Evolutionary conservation across 2,329 filamentous ascomycete genomes (phyloP).

Genomic region (Penicillium italicum): DNA sequence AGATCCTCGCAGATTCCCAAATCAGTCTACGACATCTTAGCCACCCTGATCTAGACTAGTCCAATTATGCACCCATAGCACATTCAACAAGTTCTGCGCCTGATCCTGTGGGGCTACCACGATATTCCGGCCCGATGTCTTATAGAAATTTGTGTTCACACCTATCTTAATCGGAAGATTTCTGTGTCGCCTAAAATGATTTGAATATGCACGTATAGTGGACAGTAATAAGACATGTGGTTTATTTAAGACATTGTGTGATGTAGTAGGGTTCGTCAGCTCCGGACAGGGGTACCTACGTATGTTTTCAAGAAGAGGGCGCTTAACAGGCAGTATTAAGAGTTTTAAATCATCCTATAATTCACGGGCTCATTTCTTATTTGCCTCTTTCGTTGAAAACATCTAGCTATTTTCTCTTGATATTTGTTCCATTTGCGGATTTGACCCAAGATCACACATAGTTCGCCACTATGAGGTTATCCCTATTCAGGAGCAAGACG

Average conservation of each 20-base stretch:
- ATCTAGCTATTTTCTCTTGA: too few relatives aligned
- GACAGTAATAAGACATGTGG: not conserved
- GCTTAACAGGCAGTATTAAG: not conserved
- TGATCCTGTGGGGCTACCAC: not conserved
- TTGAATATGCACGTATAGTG: not conserved
- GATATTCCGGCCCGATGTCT: not conserved
- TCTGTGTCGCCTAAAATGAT: not conserved
- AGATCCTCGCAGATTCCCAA: not conserved
- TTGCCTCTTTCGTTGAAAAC: not conserved
- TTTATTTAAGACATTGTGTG: not conserved
- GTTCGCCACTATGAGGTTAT: not conserved
- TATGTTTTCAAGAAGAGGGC: not conserved
- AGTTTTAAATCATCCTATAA: not conserved
- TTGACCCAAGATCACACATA: not conserved
- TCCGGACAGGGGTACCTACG: slow-evolving; percentile 1
- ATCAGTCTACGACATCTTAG: too few relatives aligned
- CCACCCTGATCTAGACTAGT: not conserved
- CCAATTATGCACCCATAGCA: not conserved
- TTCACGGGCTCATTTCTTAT: not conserved
- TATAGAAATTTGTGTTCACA: not conserved
- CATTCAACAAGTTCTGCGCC: too few relatives aligned
- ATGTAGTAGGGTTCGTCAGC: not conserved
- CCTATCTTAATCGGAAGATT: not conserved
- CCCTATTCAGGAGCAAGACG: slow-evolving; percentile 3
- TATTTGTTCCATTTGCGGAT: not conserved